Base-by-base conservation (phyloP, 495 filamentous ascomycete species). In the Aspergillus avenaceus region DNA sequence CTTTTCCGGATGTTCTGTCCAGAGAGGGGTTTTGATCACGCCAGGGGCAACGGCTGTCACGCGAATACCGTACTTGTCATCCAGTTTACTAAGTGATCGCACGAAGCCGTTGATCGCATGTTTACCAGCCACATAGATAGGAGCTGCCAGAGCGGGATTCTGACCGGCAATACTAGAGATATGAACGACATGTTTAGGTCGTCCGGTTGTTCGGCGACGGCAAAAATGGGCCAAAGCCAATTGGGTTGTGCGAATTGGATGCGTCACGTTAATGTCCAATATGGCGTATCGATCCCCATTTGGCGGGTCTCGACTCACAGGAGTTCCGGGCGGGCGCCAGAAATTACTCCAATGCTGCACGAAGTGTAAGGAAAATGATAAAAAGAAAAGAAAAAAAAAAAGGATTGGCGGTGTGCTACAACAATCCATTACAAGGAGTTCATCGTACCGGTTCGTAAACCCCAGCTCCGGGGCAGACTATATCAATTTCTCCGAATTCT, bases 381-480 rank as follows among this genome's bases (percentile, higher is more conserved):
- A 29, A 41, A 43, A 44, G 8, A 16, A n/a, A 34, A 19, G 16
- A 11, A 14, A 5, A 19, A 5, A 21, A 21, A 18, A 7, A 38
- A 8, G 16, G 16, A 38, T 9, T 38, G 7, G 34, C 34, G 34
- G 34, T 38, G 34, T 38, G 34, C 34, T 5, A 38, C 23, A 28
- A 7, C 13, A 14, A 22, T 11, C 3, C 12, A 16, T 27, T n/a
- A n/a, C n/a, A n/a, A n/a, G n/a, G n/a, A n/a, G n/a, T n/a, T n/a
- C n/a, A 2, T 5, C 65, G 22, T 62, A 78, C 73, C 48, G 83
- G 84, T 55, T 88, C 84, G 63, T 73, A 87, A 47, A 87, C 65
- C 11, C 84, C 84, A n/a, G 84, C 84, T 8, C 84, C 84, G 4
- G 84, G 82, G 56, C 80, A 83, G 36, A 87, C 81, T 46, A 88